Percentiles rank a stretch among this genome's conserved stretches.
phyloP scores from a whole-genome alignment of 345 rosid genomes.

The Moricandia moricandioides region DNA sequence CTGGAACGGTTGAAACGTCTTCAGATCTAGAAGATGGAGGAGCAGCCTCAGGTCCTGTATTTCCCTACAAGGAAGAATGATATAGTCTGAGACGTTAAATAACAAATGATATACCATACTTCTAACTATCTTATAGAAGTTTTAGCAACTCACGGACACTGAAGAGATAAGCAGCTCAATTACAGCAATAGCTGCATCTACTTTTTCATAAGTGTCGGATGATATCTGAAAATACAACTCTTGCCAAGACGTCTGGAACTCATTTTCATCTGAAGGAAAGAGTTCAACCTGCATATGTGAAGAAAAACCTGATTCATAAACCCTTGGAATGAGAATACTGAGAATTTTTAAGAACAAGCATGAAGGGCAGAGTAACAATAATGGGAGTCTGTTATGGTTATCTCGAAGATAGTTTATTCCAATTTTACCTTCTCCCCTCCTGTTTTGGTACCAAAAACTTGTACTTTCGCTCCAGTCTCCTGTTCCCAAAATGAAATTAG shows the following conservation, averaged over 20 bases:
- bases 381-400: not conserved
- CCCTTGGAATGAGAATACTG: conserved; percentile 5
- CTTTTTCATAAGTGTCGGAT: conserved; percentile 83
- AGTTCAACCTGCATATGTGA: conserved; percentile 60
- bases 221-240: conserved; percentile 67
- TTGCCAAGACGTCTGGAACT: conserved; percentile 46
- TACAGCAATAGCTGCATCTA: conserved; percentile 79
- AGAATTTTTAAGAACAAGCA: conserved; percentile 19
- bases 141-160: conserved; percentile 62
- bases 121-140: conserved; percentile 13
- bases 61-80: conserved; percentile 50
- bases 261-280: conserved; percentile 57
- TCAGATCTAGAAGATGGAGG: conserved; percentile 39
- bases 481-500: conserved; percentile 32
- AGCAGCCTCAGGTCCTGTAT: conserved; percentile 46
- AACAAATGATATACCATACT: not conserved
- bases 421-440: conserved; percentile 66
- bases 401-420: not conserved
- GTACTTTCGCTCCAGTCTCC: conserved; percentile 87
- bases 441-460: conserved; percentile 55
- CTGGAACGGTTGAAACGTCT: conserved; percentile 37
- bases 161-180: conserved; percentile 78
- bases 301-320: not conserved
- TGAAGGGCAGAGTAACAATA: not conserved
- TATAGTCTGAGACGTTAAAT: not conserved